Conservation (phyloP, 768 basidiomycete genomes). For the Mycena crocata region DNA sequence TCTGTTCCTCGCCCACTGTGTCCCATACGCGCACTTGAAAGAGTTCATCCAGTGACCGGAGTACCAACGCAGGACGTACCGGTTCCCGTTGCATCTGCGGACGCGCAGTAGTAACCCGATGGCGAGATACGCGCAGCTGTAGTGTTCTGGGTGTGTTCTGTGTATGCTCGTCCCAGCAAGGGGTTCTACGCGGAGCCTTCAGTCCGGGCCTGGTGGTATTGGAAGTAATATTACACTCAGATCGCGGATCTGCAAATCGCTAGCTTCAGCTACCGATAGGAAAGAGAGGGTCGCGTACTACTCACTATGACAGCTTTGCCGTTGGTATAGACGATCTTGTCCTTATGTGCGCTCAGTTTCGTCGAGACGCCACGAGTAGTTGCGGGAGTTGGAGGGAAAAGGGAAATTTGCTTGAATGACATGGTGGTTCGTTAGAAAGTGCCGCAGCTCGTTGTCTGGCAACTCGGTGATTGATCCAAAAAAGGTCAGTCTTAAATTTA, state of each 20-base stretch:
- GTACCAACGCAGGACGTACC: slow-evolving; percentile 57
- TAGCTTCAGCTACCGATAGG: too few species aligned
- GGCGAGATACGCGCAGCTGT: slow-evolving; percentile 94
- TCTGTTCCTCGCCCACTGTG: slow-evolving; percentile 85
- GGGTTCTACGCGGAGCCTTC: slow-evolving; percentile 64
- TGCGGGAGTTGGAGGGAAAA: slow-evolving; percentile 77
- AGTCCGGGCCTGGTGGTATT: slow-evolving; percentile 3
- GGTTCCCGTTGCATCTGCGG: slow-evolving; percentile 84
- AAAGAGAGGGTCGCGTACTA: slow-evolving; percentile 28
- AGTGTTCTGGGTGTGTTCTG: slow-evolving; percentile 84
- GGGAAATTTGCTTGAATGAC: slow-evolving; percentile 55
- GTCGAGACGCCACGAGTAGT: slow-evolving; percentile 77
- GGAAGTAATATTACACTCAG: slow-evolving; percentile 67
- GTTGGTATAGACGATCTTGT: slow-evolving; percentile 88
- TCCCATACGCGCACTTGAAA: slow-evolving; percentile 92
- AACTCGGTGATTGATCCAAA: neutral
- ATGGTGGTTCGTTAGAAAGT: slow-evolving; percentile 35
- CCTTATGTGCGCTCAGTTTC: slow-evolving; percentile 79
- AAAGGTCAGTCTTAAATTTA: too few species aligned
- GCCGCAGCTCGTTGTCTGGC: slow-evolving; percentile 71
- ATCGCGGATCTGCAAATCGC: slow-evolving; percentile 82
- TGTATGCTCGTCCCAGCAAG: slow-evolving; percentile 70
- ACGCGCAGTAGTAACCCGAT: slow-evolving; percentile 95
- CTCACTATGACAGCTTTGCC: slow-evolving; percentile 88
- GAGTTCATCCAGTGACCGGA: slow-evolving; percentile 6